phyloP scores from a whole-genome alignment of 371 early-diverging fungal species.

The Mortierella sp. region DNA sequence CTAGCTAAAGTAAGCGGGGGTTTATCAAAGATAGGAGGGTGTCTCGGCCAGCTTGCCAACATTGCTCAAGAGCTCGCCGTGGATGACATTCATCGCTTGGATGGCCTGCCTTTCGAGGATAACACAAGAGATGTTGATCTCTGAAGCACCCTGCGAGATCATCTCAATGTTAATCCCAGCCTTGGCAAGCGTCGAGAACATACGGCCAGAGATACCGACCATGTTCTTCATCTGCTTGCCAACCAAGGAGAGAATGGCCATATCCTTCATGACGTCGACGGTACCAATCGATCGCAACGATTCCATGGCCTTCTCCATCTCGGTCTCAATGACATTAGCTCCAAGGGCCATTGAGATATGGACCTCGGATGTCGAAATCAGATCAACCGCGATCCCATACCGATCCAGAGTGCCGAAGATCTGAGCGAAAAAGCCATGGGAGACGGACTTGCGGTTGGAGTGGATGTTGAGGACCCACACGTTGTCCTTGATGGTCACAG shows the following conservation, averaged over 20 bases:
- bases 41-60: conserved; percentile 14
- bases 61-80: conserved; percentile 71
- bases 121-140: conserved; percentile 98
- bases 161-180: conserved; percentile 97
- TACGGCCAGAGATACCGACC: conserved; percentile 96
- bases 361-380: conserved; percentile 97
- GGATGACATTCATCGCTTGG: conserved; percentile 90
- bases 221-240: conserved; percentile 97
- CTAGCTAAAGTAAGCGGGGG: not conserved
- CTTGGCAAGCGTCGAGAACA: conserved; percentile 94
- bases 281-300: conserved; percentile 82
- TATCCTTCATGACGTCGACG: conserved; percentile 82
- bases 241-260: conserved; percentile 97
- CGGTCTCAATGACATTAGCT: conserved; percentile 72
- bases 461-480: conserved; percentile 95
- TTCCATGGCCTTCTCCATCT: conserved; percentile 77
- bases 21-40: not conserved
- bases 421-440: conserved; percentile 97
- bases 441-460: conserved; percentile 94
- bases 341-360: conserved; percentile 97
- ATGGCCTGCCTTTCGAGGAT: conserved; percentile 81
- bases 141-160: conserved; percentile 98
- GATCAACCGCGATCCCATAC: conserved; percentile 93
- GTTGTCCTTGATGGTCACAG: conserved; percentile 97
- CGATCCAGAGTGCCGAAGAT: conserved; percentile 93